A percentile compares a stretch with the other conserved stretches of the same genome.
Conservation (phyloP, 805 yeast species). For the Wickerhamiella alocasiicola region DNA sequence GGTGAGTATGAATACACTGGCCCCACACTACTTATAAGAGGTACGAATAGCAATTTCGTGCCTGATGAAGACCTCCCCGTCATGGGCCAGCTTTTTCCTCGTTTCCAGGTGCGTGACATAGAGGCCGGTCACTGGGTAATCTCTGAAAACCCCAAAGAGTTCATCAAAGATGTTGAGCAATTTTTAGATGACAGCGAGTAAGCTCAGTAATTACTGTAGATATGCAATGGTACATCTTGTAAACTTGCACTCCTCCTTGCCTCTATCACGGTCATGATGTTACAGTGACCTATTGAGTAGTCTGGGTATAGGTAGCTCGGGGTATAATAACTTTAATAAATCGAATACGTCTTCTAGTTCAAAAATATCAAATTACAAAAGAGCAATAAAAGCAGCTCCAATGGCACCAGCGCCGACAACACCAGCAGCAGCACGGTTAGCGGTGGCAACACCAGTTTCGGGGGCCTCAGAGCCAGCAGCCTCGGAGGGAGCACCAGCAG, state of each 20-base stretch:
- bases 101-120: conserved; percentile 58
- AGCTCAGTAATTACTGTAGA: neutral
- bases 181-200: conserved; percentile 37
- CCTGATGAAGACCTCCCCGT: conserved; percentile 69
- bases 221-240: neutral
- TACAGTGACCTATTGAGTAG: too few relatives aligned
- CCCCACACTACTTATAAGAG: conserved; percentile 70
- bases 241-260: too few relatives aligned
- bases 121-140: conserved; percentile 91
- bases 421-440: conserved; percentile 6
- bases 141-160: conserved; percentile 72
- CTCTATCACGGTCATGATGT: too few relatives aligned
- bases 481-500: neutral
- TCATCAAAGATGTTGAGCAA: conserved; percentile 47
- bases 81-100: conserved; percentile 68
- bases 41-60: conserved; percentile 60
- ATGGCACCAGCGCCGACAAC: conserved; percentile 7
- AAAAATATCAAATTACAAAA: neutral
- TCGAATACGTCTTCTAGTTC: neutral
- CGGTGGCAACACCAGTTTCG: conserved; percentile 6
- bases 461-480: neutral
- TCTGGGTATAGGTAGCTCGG: too few relatives aligned
- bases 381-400: conserved; percentile 6
- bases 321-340: too few relatives aligned
- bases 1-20: conserved; percentile 45